Percentiles rank a stretch among this genome's conserved stretches.
Evolutionary conservation across 2,329 filamentous ascomycete genomes (phyloP).

Genomic region (Camptophora hylomeconis): DNA sequence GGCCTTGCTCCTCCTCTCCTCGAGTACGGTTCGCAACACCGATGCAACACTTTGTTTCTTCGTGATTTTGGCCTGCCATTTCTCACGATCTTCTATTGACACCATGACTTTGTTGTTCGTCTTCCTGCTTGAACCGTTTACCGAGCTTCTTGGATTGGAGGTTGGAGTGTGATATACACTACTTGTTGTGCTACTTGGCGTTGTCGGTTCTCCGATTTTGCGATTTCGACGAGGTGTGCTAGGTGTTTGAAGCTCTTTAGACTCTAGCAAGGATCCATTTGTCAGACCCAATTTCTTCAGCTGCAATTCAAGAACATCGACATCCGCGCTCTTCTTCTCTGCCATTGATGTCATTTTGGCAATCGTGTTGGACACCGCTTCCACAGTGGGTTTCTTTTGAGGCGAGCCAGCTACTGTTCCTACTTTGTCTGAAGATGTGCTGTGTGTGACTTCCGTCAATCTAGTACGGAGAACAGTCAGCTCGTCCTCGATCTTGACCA

Average conservation of each 20-base stretch:
- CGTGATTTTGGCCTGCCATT: constrained; percentile 14
- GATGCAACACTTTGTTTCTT: constrained; percentile 15
- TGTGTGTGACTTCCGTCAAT: constrained; percentile 46
- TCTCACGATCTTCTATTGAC: constrained; percentile 14
- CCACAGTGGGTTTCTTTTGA: constrained; percentile 64
- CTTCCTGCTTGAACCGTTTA: constrained; percentile 8
- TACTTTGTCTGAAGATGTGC: constrained; percentile 34
- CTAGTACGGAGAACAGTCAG: constrained; percentile 67
- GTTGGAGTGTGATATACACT: constrained; percentile 18
- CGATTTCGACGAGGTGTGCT: constrained; percentile 8
- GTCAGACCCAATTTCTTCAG: constrained; percentile 57
- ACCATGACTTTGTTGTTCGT: constrained; percentile 8
- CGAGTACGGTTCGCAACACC: constrained; percentile 13
- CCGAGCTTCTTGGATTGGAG: constrained; percentile 10
- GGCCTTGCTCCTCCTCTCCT: constrained; percentile 10
- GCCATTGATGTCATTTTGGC: constrained; percentile 84
- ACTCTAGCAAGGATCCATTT: neutral
- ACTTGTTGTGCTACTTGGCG: constrained; percentile 11
- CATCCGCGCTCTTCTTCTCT: constrained; percentile 78
- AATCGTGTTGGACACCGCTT: constrained; percentile 84
- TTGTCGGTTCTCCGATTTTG: constrained; percentile 7
- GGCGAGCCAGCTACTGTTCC: too few species aligned
- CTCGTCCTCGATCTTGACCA: constrained; percentile 68
- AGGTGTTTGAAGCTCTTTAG: neutral
- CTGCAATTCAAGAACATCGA: constrained; percentile 80